Evolutionary conservation across 192 early-diverging fungal species (phyloP).

Genomic region (Coemansia reversa): DNA sequence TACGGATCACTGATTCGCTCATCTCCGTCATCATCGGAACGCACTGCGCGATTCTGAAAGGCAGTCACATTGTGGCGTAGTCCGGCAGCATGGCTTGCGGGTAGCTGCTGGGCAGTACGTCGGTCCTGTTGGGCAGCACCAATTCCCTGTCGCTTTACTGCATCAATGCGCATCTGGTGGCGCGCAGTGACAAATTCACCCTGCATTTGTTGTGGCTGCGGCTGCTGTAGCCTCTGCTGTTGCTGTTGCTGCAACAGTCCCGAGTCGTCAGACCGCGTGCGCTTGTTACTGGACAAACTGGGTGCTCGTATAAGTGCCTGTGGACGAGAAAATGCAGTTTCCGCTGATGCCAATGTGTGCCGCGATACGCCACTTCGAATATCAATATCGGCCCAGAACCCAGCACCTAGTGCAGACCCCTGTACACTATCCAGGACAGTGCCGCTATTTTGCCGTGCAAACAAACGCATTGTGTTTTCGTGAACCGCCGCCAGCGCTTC

Average conservation of each 20-base stretch:
- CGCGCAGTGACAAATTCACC: constrained; percentile 42
- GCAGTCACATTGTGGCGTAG: constrained; percentile 2
- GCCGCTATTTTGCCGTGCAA: too few relatives aligned
- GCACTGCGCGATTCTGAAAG: constrained; percentile 6
- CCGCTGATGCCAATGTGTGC: not conserved
- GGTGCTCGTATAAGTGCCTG: not conserved
- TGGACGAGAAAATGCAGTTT: not conserved
- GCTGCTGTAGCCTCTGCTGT: not conserved
- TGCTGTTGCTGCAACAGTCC: not conserved
- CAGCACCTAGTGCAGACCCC: not conserved
- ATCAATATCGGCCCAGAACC: constrained; percentile 5
- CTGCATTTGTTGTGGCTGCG: not conserved
- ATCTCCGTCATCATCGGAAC: constrained; percentile 21
- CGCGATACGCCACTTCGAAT: not conserved
- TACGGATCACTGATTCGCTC: constrained; percentile 15
- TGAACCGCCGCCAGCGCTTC: not conserved
- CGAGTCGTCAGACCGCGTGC: constrained; percentile 18
- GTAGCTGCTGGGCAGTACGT: not conserved
- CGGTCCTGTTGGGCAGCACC: not conserved
- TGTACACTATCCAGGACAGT: not conserved
- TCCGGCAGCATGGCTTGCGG: not conserved
- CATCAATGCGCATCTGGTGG: constrained; percentile 36
- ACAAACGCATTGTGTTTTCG: not conserved
- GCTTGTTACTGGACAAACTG: constrained; percentile 13
- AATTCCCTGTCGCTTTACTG: constrained; percentile 24